These are phyloP conservation scores for Vaccinium darrowii DNA, from an alignment of 148 eudicot species.

Conservation along the genomic window DNA sequence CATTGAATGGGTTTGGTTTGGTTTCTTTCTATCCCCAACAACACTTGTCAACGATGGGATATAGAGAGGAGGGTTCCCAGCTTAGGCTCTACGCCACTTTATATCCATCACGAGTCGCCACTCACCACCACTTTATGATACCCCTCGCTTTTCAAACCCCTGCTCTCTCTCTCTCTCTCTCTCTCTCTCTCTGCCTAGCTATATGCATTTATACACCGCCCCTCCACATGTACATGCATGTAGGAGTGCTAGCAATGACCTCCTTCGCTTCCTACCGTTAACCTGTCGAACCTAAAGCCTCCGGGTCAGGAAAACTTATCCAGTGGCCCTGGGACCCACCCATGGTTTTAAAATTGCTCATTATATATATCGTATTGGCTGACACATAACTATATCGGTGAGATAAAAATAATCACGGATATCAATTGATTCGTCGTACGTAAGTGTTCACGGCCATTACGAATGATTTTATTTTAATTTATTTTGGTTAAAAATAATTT, in stretches of 20 bases:
- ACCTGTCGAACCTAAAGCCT: neutral
- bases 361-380: no score
- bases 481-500: no score
- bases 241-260: neutral
- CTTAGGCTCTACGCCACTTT: conserved; percentile 7
- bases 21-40: neutral
- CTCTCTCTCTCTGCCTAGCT: neutral
- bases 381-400: no score
- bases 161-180: neutral
- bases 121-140: conserved; percentile 2
- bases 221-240: neutral
- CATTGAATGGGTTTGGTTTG: neutral
- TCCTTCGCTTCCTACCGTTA: neutral
- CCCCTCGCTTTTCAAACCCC: neutral
- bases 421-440: no score
- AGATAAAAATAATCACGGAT: no score
- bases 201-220: neutral
- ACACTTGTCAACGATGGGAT: neutral
- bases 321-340: no score
- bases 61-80: neutral
- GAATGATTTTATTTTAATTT: no score
- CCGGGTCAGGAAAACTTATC: no score
- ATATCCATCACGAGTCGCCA: conserved; percentile 4
- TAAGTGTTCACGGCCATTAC: no score
- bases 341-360: no score